A percentile compares a stretch with the other conserved stretches of the same genome.
Conservation (phyloP, 768 basidiomycete genomes). For the Tubosaeta sp. region DNA sequence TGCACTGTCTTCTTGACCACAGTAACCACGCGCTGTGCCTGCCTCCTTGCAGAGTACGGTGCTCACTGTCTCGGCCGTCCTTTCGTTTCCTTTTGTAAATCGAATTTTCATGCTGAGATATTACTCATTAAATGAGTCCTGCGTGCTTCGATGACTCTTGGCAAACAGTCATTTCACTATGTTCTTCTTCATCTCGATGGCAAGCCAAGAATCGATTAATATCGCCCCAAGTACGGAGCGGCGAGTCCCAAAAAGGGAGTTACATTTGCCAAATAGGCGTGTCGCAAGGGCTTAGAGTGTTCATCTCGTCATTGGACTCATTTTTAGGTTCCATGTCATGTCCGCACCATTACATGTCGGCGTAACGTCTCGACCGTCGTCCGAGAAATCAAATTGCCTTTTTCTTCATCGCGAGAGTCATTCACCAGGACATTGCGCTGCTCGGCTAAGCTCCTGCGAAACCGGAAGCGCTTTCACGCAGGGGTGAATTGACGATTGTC, state of each 20-base stretch:
- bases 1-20: slow-evolving; percentile 1
- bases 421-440: too few relatives aligned
- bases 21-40: slow-evolving; percentile 4
- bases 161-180: background rate
- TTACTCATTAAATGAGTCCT: slow-evolving; percentile 15
- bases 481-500: too few relatives aligned
- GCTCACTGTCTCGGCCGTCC: background rate
- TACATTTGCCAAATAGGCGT: background rate
- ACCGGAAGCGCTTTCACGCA: too few relatives aligned
- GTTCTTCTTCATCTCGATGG: slow-evolving; percentile 3
- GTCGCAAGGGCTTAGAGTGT: background rate
- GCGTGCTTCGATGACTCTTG: slow-evolving; percentile 9
- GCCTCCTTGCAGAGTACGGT: background rate
- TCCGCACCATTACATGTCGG: background rate
- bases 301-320: too few relatives aligned
- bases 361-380: too few relatives aligned
- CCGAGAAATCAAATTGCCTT: too few relatives aligned
- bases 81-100: slow-evolving; percentile 11
- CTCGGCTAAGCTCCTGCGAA: too few relatives aligned
- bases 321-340: too few relatives aligned
- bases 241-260: background rate
- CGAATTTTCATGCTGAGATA: slow-evolving; percentile 5
- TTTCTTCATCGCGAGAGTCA: too few relatives aligned
- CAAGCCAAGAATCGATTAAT: background rate
- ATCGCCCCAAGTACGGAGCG: background rate